These are phyloP conservation scores for Raddia distichophylla DNA, from an alignment of 176 grass and related monocot genomes.

Conservation along the genomic window DNA sequence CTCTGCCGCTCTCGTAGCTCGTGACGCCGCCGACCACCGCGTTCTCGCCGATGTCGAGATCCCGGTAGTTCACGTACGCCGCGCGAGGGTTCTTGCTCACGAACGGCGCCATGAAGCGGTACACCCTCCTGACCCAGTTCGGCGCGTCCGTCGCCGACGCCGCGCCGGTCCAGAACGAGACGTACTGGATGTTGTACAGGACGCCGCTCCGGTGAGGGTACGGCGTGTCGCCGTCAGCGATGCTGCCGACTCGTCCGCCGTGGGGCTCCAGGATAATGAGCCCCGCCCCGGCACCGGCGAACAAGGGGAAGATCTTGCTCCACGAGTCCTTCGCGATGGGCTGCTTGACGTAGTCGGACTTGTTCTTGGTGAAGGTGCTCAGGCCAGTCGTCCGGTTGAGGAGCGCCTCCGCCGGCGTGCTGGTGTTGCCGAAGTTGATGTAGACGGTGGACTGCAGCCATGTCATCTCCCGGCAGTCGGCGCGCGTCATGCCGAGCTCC, in stretches of 20 bases:
- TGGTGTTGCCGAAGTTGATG: slow-evolving; percentile 20
- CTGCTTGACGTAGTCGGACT: slow-evolving; percentile 45
- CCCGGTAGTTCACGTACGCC: slow-evolving; percentile 52
- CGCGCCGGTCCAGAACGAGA: slow-evolving; percentile 2
- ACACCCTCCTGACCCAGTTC: slow-evolving; percentile 31
- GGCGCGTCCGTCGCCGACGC: not conserved
- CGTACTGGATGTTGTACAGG: slow-evolving; percentile 51
- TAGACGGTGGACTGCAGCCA: slow-evolving; percentile 51
- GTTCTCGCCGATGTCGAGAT: slow-evolving; percentile 51
- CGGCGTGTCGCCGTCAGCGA: not conserved
- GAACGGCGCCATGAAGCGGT: slow-evolving; percentile 38
- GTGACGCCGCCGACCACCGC: slow-evolving; percentile 35
- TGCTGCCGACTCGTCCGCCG: slow-evolving; percentile 27
- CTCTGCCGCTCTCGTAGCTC: slow-evolving; percentile 43
- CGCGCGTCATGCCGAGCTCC: slow-evolving; percentile 30
- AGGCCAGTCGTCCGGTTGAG: slow-evolving; percentile 15
- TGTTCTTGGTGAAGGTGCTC: slow-evolving; percentile 12
- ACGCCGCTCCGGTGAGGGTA: slow-evolving; percentile 47
- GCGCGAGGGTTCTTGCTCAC: slow-evolving; percentile 47
- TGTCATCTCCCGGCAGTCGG: slow-evolving; percentile 54
- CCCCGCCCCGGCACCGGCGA: slow-evolving; percentile 4
- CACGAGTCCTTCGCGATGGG: slow-evolving; percentile 2
- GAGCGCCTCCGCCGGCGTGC: slow-evolving; percentile 3
- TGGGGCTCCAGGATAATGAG: slow-evolving; percentile 39
- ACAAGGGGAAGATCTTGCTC: slow-evolving; percentile 16